Base-by-base conservation (phyloP, 345 rosid species). In the Triadica sebifera region DNA sequence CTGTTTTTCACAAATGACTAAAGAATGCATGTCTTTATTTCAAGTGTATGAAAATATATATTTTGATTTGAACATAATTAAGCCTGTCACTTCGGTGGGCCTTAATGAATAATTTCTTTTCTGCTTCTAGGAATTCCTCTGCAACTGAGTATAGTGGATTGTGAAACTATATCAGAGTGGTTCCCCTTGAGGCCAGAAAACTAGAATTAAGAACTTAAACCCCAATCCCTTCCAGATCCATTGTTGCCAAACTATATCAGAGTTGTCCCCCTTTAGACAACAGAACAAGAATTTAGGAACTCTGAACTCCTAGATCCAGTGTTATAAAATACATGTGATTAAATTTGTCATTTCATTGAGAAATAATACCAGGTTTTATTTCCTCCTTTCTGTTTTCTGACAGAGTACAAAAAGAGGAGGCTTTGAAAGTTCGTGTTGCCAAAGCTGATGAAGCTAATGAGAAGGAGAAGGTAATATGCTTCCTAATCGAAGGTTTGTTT, bases 351-450 rank as follows among this genome's bases (percentile, higher is more conserved):
- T 57, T 58, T 20, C 41, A 52, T 62, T 52, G 16, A 52, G 5
- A 34, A 20, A 22, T 65, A 13, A 29, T 22, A 65, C 12, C 2
- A 5, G 58, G 12, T 62, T 25, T 49, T 59, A 17, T 20, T 39
- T 69, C 50, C 16, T 50, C 39, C 17, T 16, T 71, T 22, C 47
- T 51, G 2, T 43, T 39, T 8, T 76, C 68, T 87, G 64, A 69
- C 82, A 90, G 95, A 78, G 58, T 75, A 25, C 95, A 90, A 77
- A 94, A 92, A 74, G 97, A 94, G 76, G 98, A 94, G 84, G 97
- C 98, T 59, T 78, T 91, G 59, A 88, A 89, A 75, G 95, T 91
- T 86, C 90, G 97, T 77, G 91, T 85, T 39, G 69, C 87, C 76
- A 94, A 94, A 87, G 89, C 95, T 74, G 85, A 81, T 74, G 97